These are phyloP conservation scores for Diaporthe citriasiana DNA, from an alignment of 2,329 filamentous ascomycete genomes.

Conservation along the genomic window DNA sequence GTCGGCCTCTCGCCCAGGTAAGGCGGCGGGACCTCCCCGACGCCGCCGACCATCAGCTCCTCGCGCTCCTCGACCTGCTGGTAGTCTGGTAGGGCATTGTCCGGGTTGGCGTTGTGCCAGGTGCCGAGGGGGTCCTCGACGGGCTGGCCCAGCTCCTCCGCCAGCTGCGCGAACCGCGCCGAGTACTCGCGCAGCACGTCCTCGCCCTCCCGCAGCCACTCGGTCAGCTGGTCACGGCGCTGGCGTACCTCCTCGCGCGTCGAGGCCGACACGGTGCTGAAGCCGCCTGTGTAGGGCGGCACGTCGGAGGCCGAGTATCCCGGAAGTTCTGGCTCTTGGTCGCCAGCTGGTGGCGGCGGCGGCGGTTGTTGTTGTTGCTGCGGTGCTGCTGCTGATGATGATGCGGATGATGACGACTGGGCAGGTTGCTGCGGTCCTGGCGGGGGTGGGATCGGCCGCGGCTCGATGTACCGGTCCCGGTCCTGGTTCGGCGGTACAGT, in stretches of 20 bases:
- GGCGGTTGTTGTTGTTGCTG: background rate
- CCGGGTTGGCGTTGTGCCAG: constrained; percentile 50
- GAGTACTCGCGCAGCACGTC: constrained; percentile 51
- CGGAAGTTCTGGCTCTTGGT: constrained; percentile 45
- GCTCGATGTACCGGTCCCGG: constrained; percentile 26
- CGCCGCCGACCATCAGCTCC: constrained; percentile 51
- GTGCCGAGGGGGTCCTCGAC: constrained; percentile 50
- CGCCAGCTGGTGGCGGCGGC: constrained; percentile 12
- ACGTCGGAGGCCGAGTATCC: constrained; percentile 49
- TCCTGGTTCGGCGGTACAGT: constrained; percentile 7
- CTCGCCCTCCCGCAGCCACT: constrained; percentile 50
- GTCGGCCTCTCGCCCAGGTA: constrained; percentile 46
- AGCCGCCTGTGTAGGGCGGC: constrained; percentile 47
- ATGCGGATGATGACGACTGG: background rate
- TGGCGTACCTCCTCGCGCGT: constrained; percentile 48
- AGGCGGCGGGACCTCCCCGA: constrained; percentile 50
- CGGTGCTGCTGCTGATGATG: background rate
- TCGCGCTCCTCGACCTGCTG: constrained; percentile 48
- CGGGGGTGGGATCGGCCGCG: constrained; percentile 8
- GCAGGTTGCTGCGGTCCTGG: constrained; percentile 8
- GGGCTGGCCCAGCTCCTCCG: constrained; percentile 46
- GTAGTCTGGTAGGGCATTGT: constrained; percentile 51
- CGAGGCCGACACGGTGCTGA: constrained; percentile 46
- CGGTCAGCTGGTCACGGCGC: constrained; percentile 49
- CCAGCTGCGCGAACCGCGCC: constrained; percentile 49